phyloP scores from a whole-genome alignment of 2,329 filamentous ascomycete species.

The Diaporthe ampelina region DNA sequence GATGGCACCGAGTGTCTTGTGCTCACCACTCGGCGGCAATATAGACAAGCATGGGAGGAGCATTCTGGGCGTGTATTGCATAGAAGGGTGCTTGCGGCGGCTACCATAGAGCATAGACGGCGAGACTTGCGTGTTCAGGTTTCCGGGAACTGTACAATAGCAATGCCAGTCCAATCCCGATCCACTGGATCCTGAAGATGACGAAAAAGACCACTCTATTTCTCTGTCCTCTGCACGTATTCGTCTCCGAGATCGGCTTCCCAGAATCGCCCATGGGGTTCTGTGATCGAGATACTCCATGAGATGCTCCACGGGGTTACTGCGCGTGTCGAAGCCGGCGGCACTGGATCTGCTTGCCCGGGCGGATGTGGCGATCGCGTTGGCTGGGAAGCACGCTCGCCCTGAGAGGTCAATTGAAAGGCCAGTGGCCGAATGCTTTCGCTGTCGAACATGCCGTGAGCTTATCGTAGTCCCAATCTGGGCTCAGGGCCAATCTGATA shows the following conservation, averaged over 20 bases:
- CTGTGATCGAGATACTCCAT: background rate
- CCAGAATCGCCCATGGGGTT: background rate
- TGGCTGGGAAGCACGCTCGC: background rate
- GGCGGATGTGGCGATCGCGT: conserved; percentile 5
- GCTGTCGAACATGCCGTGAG: background rate
- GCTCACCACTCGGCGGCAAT: conserved; percentile 40
- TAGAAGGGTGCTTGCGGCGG: conserved; percentile 39
- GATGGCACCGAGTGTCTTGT: conserved; percentile 32
- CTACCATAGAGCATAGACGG: conserved; percentile 43
- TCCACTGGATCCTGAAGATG: conserved; percentile 40
- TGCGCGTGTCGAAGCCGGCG: background rate
- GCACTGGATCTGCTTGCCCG: background rate
- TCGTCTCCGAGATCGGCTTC: conserved; percentile 23
- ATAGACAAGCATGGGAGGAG: conserved; percentile 41
- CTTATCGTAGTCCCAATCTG: conserved; percentile 27
- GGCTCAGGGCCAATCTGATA: conserved; percentile 26
- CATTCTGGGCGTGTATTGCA: conserved; percentile 42
- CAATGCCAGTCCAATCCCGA: conserved; percentile 42
- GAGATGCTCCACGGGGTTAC: background rate
- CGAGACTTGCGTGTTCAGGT: conserved; percentile 40
- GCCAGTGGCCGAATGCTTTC: background rate
- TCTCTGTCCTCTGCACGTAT: conserved; percentile 4
- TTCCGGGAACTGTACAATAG: conserved; percentile 43
- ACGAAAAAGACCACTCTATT: conserved; percentile 29
- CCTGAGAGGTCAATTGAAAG: background rate